Conservation (phyloP, 352 stramenopile genomes). For the Lagenidium giganteum region DNA sequence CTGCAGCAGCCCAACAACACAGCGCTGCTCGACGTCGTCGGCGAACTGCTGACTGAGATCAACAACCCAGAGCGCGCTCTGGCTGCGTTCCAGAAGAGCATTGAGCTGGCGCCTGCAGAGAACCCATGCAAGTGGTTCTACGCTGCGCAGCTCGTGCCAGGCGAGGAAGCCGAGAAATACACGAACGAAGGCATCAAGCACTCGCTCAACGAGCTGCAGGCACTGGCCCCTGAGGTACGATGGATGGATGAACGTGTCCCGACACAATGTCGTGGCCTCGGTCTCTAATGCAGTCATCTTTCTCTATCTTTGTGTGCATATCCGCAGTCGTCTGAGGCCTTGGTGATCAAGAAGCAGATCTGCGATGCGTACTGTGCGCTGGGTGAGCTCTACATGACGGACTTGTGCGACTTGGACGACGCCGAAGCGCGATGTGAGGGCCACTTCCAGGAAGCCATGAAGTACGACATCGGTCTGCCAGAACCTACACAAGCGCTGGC, state of each 20-base stretch:
- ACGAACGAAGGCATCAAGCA: conserved; percentile 53
- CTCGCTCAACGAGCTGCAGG: conserved; percentile 39
- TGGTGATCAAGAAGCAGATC: conserved; percentile 79
- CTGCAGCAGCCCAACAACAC: conserved; percentile 50
- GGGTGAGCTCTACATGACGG: conserved; percentile 96
- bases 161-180: conserved; percentile 55
- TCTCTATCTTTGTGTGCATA: too few relatives aligned
- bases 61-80: conserved; percentile 62
- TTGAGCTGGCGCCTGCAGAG: conserved; percentile 40
- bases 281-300: too few relatives aligned
- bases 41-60: conserved; percentile 68
- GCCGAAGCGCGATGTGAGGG: conserved; percentile 89
- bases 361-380: conserved; percentile 91
- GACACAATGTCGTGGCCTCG: too few relatives aligned
- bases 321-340: conserved; percentile 35
- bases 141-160: conserved; percentile 50
- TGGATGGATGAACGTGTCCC: too few relatives aligned
- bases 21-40: conserved; percentile 55
- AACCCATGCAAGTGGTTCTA: conserved; percentile 78
- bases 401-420: conserved; percentile 88
- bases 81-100: conserved; percentile 54
- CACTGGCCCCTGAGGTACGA: conserved; percentile 20
- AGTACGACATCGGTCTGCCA: conserved; percentile 76
- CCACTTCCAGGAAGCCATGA: conserved; percentile 81
- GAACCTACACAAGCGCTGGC: conserved; percentile 93